Conservation (phyloP, 2,329 filamentous ascomycete species). For the Neofusicoccum ribis region DNA sequence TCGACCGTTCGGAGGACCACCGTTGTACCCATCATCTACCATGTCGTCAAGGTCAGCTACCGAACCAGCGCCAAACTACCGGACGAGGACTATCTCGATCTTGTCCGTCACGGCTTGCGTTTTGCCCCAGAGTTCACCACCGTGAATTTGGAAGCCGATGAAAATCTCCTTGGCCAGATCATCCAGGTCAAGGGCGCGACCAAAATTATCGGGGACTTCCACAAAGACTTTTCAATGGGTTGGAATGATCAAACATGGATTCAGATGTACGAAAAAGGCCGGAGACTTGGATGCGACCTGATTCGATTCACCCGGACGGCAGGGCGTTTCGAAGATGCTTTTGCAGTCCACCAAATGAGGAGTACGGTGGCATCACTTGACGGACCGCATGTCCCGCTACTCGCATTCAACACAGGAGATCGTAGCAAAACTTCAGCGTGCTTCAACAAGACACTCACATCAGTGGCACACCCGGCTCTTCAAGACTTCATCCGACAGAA, state of each 20-base stretch:
- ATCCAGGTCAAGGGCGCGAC: slow-evolving; percentile 55
- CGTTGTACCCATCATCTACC: slow-evolving; percentile 51
- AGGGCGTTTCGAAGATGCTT: slow-evolving; percentile 61
- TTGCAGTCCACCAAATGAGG: slow-evolving; percentile 59
- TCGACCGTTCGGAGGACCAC: slow-evolving; percentile 64
- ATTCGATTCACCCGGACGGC: slow-evolving; percentile 63
- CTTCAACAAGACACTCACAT: slow-evolving; percentile 66
- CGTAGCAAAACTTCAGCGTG: slow-evolving; percentile 65
- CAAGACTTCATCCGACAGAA: background rate
- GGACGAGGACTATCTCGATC: slow-evolving; percentile 52
- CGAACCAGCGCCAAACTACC: background rate
- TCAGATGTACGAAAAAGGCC: slow-evolving; percentile 59
- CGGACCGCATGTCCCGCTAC: slow-evolving; percentile 53
- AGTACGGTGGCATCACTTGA: slow-evolving; percentile 49
- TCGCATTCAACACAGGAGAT: slow-evolving; percentile 65
- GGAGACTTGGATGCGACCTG: slow-evolving; percentile 58
- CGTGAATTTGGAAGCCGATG: slow-evolving; percentile 54
- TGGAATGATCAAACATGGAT: slow-evolving; percentile 62
- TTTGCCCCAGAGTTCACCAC: slow-evolving; percentile 60
- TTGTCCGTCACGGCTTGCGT: slow-evolving; percentile 61
- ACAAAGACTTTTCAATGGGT: slow-evolving; percentile 43
- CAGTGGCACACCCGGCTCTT: slow-evolving; percentile 51
- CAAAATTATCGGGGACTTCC: slow-evolving; percentile 62
- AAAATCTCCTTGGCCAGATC: slow-evolving; percentile 47
- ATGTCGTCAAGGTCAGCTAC: slow-evolving; percentile 32